These are phyloP conservation scores for Fusarium luffae DNA, from an alignment of 2,329 filamentous ascomycete species.

Conservation along the genomic window DNA sequence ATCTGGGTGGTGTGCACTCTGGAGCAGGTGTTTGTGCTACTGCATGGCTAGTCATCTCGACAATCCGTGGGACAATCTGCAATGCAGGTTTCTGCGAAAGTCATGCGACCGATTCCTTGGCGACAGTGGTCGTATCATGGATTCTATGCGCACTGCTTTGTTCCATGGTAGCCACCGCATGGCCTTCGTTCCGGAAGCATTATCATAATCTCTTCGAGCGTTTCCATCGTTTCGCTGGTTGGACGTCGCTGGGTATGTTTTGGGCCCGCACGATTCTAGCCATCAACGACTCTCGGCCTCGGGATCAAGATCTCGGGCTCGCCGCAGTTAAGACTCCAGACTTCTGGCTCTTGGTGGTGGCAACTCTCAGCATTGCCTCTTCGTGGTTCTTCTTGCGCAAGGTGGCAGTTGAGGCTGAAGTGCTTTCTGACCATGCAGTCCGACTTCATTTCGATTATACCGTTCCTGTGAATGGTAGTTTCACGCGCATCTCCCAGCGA, in stretches of 20 bases:
- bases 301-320: conserved; percentile 49
- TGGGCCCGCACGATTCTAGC: conserved; percentile 71
- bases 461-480: conserved; percentile 61
- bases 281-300: conserved; percentile 56
- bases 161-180: conserved; percentile 70
- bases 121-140: conserved; percentile 63
- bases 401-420: conserved; percentile 72
- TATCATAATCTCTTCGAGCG: conserved; percentile 77
- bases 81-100: conserved; percentile 46
- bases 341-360: conserved; percentile 75
- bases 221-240: conserved; percentile 79
- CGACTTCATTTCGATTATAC: conserved; percentile 76
- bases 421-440: conserved; percentile 77
- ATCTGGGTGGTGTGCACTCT: conserved; percentile 64
- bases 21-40: conserved; percentile 62
- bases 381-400: conserved; percentile 80
- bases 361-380: conserved; percentile 73
- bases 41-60: conserved; percentile 61
- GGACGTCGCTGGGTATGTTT: conserved; percentile 72
- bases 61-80: conserved; percentile 52
- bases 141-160: conserved; percentile 68
- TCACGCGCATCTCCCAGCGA: conserved; percentile 67
- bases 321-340: conserved; percentile 54
- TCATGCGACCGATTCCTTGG: conserved; percentile 53
- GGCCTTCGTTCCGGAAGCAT: conserved; percentile 70